These are phyloP conservation scores for Colletotrichum orbiculare DNA, from an alignment of 2,329 filamentous ascomycete genomes.

Conservation along the genomic window DNA sequence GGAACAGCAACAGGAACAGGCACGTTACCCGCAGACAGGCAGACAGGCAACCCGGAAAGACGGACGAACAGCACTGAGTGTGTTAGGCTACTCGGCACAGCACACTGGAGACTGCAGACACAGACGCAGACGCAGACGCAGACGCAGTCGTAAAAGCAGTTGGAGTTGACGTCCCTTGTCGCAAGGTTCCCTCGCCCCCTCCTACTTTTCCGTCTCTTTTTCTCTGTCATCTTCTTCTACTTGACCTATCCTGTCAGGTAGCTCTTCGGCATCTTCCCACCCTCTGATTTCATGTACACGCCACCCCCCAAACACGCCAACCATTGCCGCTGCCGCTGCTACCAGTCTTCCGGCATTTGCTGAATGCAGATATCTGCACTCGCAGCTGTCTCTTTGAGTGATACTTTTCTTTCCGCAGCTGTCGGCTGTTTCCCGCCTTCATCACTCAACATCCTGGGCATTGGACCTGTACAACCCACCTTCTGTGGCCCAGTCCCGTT, in stretches of 20 bases:
- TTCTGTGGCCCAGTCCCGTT: conserved; percentile 9
- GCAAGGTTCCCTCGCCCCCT: background rate
- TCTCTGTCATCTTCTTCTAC: background rate
- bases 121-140: background rate
- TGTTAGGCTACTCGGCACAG: no score
- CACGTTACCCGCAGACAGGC: background rate
- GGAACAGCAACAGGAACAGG: conserved; percentile 5
- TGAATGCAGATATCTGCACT: conserved; percentile 33
- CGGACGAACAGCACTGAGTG: no score
- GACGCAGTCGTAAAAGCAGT: conserved; percentile 1
- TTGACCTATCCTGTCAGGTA: no score
- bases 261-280: conserved; percentile 1
- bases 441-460: conserved; percentile 13
- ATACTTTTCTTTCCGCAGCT: conserved; percentile 3
- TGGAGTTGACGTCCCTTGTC: background rate
- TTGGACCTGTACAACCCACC: conserved; percentile 14
- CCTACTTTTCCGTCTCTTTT: background rate
- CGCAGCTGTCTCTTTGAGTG: conserved; percentile 26
- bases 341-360: conserved; percentile 9
- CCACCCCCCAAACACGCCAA: conserved; percentile 7
- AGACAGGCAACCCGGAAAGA: no score
- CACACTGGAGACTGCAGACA: background rate
- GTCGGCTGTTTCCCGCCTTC: conserved; percentile 12
- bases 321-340: background rate
- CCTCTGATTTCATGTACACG: conserved; percentile 23